Percentiles rank a stretch among this genome's conserved stretches.
Evolutionary conservation across 139 green algal genomes (phyloP).

Genomic region (Tetraselmis striata): DNA sequence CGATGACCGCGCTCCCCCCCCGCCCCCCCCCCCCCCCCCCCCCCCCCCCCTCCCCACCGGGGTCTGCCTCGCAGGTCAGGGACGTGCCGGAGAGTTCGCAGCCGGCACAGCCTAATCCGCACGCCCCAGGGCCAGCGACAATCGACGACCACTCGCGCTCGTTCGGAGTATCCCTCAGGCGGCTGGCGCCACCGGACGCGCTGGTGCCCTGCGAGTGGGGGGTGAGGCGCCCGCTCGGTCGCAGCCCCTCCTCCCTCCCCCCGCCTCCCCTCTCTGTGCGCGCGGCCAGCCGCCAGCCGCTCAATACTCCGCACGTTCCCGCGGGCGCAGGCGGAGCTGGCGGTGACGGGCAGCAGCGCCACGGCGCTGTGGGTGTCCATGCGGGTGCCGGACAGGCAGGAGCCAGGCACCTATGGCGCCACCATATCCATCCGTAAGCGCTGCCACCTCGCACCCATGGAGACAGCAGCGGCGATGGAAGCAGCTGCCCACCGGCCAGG

Average conservation of each 20-base stretch:
- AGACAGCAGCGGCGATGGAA: too few species aligned
- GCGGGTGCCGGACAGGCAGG: background rate
- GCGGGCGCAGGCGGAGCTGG: background rate
- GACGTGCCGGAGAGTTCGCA: background rate
- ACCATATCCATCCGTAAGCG: background rate
- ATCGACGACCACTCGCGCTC: too few species aligned
- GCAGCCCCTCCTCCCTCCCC: background rate
- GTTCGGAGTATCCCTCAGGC: background rate
- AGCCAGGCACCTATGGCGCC: background rate
- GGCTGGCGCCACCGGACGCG: background rate
- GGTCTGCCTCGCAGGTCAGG: background rate
- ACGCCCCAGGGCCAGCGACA: too few species aligned
- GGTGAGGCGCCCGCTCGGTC: too few species aligned
- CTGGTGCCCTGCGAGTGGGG: background rate
- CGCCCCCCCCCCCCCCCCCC: too few species aligned
- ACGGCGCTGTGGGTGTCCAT: background rate
- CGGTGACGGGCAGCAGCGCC: background rate
- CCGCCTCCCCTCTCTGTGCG: background rate
- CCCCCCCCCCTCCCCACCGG: too few species aligned
- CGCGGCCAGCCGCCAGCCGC: background rate
- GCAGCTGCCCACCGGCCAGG: too few species aligned
- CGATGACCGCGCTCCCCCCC: background rate
- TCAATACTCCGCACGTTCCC: background rate
- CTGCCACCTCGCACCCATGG: background rate
- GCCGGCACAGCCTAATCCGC: too few species aligned